Evolutionary conservation across 495 filamentous ascomycete species (phyloP).

Genomic region (Endocarpon pusillum): DNA sequence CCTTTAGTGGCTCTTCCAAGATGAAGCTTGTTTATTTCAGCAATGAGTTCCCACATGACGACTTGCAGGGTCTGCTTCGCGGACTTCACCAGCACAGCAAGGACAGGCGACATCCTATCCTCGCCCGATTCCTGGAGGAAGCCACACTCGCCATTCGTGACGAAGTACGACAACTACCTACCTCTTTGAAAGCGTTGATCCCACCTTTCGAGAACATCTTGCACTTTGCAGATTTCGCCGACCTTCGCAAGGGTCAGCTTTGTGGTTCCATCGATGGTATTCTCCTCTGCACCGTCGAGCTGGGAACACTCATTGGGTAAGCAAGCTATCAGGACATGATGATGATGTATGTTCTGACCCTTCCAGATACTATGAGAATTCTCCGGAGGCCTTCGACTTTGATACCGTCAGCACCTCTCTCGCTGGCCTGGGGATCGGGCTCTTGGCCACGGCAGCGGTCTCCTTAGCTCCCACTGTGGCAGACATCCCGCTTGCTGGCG

Average conservation of each 20-base stretch:
- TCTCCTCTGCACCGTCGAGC: slow-evolving; percentile 19
- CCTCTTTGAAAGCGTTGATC: slow-evolving; percentile 12
- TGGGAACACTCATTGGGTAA: slow-evolving; percentile 25
- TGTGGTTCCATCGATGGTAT: slow-evolving; percentile 21
- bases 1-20: not conserved
- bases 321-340: slow-evolving; percentile 10
- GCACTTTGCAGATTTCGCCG: slow-evolving; percentile 14
- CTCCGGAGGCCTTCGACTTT: slow-evolving; percentile 8
- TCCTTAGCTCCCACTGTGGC: slow-evolving; percentile 16
- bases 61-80: slow-evolving; percentile 23
- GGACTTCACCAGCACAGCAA: slow-evolving; percentile 23
- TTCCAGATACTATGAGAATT: slow-evolving; percentile 10
- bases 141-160: slow-evolving; percentile 18
- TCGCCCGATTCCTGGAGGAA: slow-evolving; percentile 23
- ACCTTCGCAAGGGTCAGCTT: slow-evolving; percentile 17
- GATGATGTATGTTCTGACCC: slow-evolving; percentile 6
- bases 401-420: slow-evolving; percentile 13
- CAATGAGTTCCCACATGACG: slow-evolving; percentile 26
- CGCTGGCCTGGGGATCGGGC: slow-evolving; percentile 22
- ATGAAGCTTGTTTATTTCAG: slow-evolving; percentile 24
- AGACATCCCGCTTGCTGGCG: slow-evolving; percentile 15
- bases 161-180: slow-evolving; percentile 17
- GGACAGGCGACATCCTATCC: slow-evolving; percentile 14
- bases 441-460: slow-evolving; percentile 22
- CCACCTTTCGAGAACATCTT: slow-evolving; percentile 23